Conservation (phyloP, 768 basidiomycete species). For the Collybiopsis confluens region DNA sequence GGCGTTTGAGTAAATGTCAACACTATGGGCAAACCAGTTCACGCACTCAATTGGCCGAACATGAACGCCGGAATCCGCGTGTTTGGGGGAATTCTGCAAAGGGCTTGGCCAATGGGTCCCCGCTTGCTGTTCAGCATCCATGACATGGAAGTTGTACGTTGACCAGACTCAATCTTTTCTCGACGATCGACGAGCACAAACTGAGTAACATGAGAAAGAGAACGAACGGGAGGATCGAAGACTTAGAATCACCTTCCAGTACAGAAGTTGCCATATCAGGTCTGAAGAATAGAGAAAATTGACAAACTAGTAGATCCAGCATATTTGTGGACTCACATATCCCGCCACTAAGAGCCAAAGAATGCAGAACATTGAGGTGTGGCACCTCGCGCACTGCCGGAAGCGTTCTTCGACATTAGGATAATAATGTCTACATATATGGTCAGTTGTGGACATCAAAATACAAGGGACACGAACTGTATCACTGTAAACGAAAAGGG, state of each 20-base stretch:
- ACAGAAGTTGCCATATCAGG: constrained; percentile 86
- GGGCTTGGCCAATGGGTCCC: constrained; percentile 69
- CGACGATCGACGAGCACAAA: constrained; percentile 87
- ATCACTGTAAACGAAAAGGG: constrained; percentile 91
- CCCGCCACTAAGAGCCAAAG: constrained; percentile 73
- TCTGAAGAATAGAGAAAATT: constrained; percentile 43
- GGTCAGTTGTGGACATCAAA: background rate
- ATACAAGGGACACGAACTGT: constrained; percentile 49
- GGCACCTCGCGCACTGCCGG: constrained; percentile 72
- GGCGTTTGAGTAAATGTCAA: background rate
- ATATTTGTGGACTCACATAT: constrained; percentile 61
- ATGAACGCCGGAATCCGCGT: constrained; percentile 77
- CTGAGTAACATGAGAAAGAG: constrained; percentile 25
- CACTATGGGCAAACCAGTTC: constrained; percentile 7
- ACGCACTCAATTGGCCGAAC: constrained; percentile 70
- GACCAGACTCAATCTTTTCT: constrained; percentile 86
- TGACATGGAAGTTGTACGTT: constrained; percentile 86
- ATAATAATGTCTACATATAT: constrained; percentile 74
- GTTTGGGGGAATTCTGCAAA: constrained; percentile 55
- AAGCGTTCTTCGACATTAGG: constrained; percentile 75
- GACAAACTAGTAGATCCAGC: background rate
- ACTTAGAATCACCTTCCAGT: constrained; percentile 70
- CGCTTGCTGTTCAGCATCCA: constrained; percentile 87
- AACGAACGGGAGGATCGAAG: background rate
- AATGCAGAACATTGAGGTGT: constrained; percentile 63